phyloP scores from a whole-genome alignment of 164 flowering plant genomes.

The Annona cherimola region DNA sequence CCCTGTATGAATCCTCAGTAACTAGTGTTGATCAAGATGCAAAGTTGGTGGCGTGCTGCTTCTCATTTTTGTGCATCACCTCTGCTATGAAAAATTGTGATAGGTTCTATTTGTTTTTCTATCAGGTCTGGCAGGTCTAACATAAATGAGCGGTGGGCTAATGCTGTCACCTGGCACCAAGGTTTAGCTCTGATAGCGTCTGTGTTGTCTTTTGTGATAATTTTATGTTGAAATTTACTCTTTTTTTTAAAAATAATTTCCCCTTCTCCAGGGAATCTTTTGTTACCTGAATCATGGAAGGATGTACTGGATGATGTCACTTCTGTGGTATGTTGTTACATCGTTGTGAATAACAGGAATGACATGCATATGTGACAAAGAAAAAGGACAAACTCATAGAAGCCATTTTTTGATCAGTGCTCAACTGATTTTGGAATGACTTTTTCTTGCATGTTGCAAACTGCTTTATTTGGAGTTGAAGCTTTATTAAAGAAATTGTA shows the following conservation, averaged over 20 bases:
- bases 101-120: background rate
- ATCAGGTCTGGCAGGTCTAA: conserved; percentile 77
- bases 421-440: background rate
- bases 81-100: background rate
- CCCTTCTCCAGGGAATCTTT: conserved; percentile 58
- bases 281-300: conserved; percentile 59
- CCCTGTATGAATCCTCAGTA: background rate
- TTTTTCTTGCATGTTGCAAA: background rate
- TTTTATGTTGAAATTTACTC: background rate
- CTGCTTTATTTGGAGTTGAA: background rate
- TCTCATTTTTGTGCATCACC: background rate
- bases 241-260: background rate
- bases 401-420: background rate
- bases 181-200: conserved; percentile 31
- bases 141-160: conserved; percentile 71
- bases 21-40: background rate
- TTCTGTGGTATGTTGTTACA: conserved; percentile 55
- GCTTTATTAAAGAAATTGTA: background rate
- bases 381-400: background rate
- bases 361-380: background rate
- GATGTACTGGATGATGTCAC: conserved; percentile 78
- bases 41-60: background rate
- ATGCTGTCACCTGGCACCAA: conserved; percentile 69
- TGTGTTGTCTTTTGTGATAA: background rate
- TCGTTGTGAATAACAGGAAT: background rate